Evolutionary conservation across 2,329 filamentous ascomycete species (phyloP).

Genomic region (Diaporthe citrichinensis): DNA sequence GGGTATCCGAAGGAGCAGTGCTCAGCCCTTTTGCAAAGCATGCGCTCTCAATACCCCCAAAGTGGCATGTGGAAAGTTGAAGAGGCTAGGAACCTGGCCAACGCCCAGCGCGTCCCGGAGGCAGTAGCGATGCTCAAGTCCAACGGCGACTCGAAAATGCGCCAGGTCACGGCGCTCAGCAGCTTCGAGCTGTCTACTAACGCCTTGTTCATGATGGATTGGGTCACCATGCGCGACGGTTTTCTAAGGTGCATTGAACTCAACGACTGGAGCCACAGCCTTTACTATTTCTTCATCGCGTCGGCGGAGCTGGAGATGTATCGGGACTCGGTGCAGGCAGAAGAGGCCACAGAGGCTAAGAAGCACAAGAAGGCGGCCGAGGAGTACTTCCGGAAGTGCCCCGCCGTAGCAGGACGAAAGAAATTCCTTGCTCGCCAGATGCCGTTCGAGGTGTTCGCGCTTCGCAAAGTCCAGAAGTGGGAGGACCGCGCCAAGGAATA

Average conservation of each 20-base stretch:
- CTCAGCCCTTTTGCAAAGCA: constrained; percentile 75
- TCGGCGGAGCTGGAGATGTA: constrained; percentile 86
- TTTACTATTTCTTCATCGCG: constrained; percentile 93
- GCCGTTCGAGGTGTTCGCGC: constrained; percentile 89
- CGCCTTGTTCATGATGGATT: constrained; percentile 84
- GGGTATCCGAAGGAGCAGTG: constrained; percentile 82
- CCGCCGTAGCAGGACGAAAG: constrained; percentile 84
- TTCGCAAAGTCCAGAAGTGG: constrained; percentile 90
- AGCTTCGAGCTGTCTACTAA: constrained; percentile 88
- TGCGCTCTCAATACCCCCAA: constrained; percentile 84
- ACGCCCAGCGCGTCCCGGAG: constrained; percentile 74
- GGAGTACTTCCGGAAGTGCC: constrained; percentile 79
- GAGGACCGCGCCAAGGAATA: constrained; percentile 79
- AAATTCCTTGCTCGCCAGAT: constrained; percentile 90
- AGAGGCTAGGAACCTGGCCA: constrained; percentile 82
- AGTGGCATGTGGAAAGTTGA: constrained; percentile 90
- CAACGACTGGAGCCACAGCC: constrained; percentile 90
- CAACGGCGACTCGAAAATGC: constrained; percentile 78
- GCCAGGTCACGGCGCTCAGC: constrained; percentile 88
- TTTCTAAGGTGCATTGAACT: constrained; percentile 83
- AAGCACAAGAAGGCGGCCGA: constrained; percentile 75
- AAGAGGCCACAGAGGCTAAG: constrained; percentile 58
- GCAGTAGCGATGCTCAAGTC: constrained; percentile 76
- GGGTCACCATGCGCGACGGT: constrained; percentile 78
- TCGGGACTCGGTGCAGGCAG: constrained; percentile 68